Evolutionary conservation across 2,329 filamentous ascomycete genomes (phyloP).

Genomic region (Fonsecaea erecta): DNA sequence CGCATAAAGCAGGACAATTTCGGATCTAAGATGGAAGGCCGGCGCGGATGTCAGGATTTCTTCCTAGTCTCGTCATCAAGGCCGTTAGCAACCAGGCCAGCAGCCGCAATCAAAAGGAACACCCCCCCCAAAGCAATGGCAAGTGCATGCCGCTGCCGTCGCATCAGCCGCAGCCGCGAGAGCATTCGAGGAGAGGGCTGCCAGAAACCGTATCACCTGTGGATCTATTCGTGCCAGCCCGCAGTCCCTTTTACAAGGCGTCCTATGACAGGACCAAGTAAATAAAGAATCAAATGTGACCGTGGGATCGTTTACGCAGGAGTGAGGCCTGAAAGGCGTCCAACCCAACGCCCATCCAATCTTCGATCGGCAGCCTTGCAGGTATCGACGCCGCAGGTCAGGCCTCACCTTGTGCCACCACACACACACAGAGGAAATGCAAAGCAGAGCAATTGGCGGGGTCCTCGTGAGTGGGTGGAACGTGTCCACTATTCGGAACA

Average conservation of each 20-base stretch:
- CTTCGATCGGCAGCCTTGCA: neutral
- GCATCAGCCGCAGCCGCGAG: slow-evolving; percentile 25
- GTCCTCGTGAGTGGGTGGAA: no score
- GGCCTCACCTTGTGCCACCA: neutral
- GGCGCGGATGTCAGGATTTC: slow-evolving; percentile 31
- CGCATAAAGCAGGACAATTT: slow-evolving; percentile 34
- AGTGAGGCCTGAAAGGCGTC: neutral
- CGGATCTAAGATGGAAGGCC: slow-evolving; percentile 36
- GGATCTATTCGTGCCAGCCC: neutral
- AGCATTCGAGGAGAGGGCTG: slow-evolving; percentile 13
- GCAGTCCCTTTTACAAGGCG: neutral
- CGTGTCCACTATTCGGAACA: no score
- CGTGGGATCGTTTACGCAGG: neutral
- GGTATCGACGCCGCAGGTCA: neutral
- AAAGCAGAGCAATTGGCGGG: neutral
- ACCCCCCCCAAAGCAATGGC: no score
- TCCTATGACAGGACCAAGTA: neutral
- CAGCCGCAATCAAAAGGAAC: slow-evolving; percentile 30
- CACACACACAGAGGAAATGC: no score
- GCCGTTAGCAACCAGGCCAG: slow-evolving; percentile 33
- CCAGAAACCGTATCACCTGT: neutral
- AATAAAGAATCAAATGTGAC: neutral
- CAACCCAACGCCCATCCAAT: neutral
- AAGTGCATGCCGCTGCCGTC: slow-evolving; percentile 25
- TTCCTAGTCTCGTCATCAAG: slow-evolving; percentile 32